Base-by-base conservation (phyloP, 2,329 filamentous ascomycete species). In the Colletotrichum sublineola region DNA sequence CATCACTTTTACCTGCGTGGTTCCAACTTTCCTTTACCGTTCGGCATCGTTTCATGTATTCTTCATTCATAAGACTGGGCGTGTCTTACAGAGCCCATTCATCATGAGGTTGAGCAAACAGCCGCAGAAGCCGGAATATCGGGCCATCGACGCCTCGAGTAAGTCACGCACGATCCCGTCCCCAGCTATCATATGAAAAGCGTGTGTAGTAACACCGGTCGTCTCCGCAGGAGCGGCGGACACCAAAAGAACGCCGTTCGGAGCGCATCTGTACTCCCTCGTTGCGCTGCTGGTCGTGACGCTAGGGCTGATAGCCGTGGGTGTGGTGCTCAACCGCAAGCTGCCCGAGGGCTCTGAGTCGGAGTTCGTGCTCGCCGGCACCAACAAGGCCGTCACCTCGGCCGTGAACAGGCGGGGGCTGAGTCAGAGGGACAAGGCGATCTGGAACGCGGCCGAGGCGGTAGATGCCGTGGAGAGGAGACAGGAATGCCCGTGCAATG, bases 231-330 rank as follows among this genome's bases (percentile, higher is more conserved):
- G n/a, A 15, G 20, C 48, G 12, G 48, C 48, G n/a, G 48, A 52
- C 18, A 52, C 48, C 48, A 52, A 67, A 29, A 66, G 65, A 48
- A 36, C 20, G 57, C 48, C 60, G 29, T 72, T 74, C 64, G 36
- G 62, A 44, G 55, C 60, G 29, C 60, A 33, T 5, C 63, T 74
- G 14, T 72, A 68, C 60, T 46, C 48, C 56, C 4, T 74, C 55
- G 40, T 74, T 36, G 65, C 61, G n/a, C 62, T 71, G 12, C 50
- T 74, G 20, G 42, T 58, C 64, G 69, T 74, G n/a, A 61, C 68
- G 1, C 24, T 72, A 4, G 72, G 40, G 20, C 56, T 74, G 15
- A 63, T 74, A n/a, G 72, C 50, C 52, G n/a, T 60, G 29, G 61
- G 56, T 15, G 52, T 68, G 24, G 55, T 36, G 20, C 44, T 72